Conservation (phyloP, 768 basidiomycete genomes). For the Podaxis sp. region DNA sequence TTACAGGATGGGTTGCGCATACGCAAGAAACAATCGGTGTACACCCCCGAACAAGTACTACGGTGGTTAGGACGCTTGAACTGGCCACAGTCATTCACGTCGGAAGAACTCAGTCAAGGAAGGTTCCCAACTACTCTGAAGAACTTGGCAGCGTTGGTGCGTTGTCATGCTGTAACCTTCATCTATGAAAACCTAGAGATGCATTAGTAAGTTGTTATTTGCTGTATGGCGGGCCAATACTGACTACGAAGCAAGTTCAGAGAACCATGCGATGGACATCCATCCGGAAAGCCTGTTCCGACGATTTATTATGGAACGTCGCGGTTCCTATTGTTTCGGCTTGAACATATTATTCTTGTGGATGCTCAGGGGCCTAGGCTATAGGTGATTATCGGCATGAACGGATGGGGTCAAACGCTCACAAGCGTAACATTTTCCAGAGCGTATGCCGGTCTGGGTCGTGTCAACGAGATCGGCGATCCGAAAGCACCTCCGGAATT, state of each 20-base stretch:
- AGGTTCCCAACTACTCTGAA: not conserved
- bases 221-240: not conserved
- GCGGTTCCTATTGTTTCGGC: slow-evolving; percentile 4
- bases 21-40: not conserved
- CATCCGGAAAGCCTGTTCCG: not conserved
- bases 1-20: not conserved
- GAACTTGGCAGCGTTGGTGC: slow-evolving; percentile 2
- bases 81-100: not conserved
- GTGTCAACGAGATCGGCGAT: slow-evolving; percentile 4
- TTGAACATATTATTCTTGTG: slow-evolving; percentile 8
- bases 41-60: not conserved
- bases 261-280: slow-evolving; percentile 1
- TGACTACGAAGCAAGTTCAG: not conserved
- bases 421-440: not conserved
- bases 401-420: not conserved
- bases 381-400: not conserved
- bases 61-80: slow-evolving; percentile 1
- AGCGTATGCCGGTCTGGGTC: slow-evolving; percentile 3
- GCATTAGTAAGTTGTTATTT: not conserved
- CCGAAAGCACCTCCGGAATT: not conserved
- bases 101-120: not conserved
- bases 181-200: slow-evolving; percentile 7
- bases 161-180: not conserved
- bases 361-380: not conserved
- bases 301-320: not conserved